phyloP scores from a whole-genome alignment of 192 early-diverging fungal species.

The Coemansia sp. region DNA sequence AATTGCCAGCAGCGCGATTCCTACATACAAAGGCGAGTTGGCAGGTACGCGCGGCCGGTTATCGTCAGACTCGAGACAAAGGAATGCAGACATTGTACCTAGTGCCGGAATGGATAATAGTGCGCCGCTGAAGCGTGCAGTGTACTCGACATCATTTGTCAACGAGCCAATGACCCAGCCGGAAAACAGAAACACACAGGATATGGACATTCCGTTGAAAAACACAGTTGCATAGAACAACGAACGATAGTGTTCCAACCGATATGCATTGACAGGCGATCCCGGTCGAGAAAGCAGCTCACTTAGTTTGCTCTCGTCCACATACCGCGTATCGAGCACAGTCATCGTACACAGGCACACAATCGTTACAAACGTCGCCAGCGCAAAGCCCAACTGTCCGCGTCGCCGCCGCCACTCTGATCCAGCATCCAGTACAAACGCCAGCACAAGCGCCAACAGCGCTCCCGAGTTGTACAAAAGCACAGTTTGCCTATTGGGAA shows the following conservation, averaged over 20 bases:
- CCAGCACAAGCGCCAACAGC: conserved; percentile 12
- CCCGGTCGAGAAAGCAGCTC: not conserved
- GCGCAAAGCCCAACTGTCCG: conserved; percentile 13
- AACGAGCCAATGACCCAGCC: conserved; percentile 30
- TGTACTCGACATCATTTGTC: conserved; percentile 20
- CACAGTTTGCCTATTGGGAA: conserved; percentile 9
- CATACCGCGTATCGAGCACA: conserved; percentile 2
- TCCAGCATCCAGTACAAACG: conserved; percentile 17
- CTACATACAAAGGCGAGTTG: conserved; percentile 17
- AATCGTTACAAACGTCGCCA: not conserved
- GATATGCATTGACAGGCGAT: conserved; percentile 4
- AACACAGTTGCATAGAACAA: conserved; percentile 14
- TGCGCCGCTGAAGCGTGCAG: conserved; percentile 16
- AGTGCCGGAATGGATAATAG: conserved; percentile 12
- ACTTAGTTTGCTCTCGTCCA: not conserved
- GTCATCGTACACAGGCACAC: conserved; percentile 3
- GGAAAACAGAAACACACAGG: conserved; percentile 25
- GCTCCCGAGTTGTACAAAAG: conserved; percentile 20
- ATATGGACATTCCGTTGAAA: conserved; percentile 18
- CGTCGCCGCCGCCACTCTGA: conserved; percentile 7
- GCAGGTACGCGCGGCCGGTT: not conserved
- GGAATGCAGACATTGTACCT: conserved; percentile 6
- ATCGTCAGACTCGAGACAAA: not conserved
- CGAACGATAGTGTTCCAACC: not conserved
- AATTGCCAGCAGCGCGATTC: conserved; percentile 4